Evolutionary conservation across 1,284 basidiomycete genomes (phyloP), one percentile per base, ranked within the genome.

Genomic region (Cryptococcus sp.): DNA sequence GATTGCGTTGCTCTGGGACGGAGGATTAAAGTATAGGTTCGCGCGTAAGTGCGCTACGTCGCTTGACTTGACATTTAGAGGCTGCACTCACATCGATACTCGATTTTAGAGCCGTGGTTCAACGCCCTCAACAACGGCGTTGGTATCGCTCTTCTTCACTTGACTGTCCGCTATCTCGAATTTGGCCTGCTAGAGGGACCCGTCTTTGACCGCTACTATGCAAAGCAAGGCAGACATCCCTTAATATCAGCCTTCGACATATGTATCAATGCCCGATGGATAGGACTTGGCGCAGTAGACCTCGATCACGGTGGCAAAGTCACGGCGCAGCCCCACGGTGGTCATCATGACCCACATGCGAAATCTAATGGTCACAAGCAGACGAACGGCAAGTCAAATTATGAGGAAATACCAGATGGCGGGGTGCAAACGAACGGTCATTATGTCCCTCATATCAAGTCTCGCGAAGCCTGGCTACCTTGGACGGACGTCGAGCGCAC

Each of bases 61-160:
- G 22, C 46, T 22, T 39, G 38, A 19, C 17, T 17, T 19, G 16
- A 29, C 16, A 5, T 13, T 7, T 34, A 10, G 29, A 34, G 29
- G 8, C 29, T 4, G 29, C 5, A 13, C 29, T 34, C 8, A 34
- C 29, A 34, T 34, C 4, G 13, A 4, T 10, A 19, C 41, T 47
- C 17, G 37, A 16, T 19, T 10, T 17, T 55, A 74, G 73, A 67
- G 50, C 67, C 66, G 25, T 52, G 62, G 26, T 52, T 61, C 41
- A 72, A 73, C 47, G 68, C 66, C 0, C 66, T 72, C 56, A 75
- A 75, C 57, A 64, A 67, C 43, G 66, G 61, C 29, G 20, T 68
- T 23, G 64, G 59, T 4, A 67, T 75, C 20, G 57, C 63, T 22
- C 52, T 57, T 22, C 45, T 77, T 10, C 73, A 74, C 50, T 53